Conservation (phyloP, 345 rosid genomes). For the Trapa incisa region DNA sequence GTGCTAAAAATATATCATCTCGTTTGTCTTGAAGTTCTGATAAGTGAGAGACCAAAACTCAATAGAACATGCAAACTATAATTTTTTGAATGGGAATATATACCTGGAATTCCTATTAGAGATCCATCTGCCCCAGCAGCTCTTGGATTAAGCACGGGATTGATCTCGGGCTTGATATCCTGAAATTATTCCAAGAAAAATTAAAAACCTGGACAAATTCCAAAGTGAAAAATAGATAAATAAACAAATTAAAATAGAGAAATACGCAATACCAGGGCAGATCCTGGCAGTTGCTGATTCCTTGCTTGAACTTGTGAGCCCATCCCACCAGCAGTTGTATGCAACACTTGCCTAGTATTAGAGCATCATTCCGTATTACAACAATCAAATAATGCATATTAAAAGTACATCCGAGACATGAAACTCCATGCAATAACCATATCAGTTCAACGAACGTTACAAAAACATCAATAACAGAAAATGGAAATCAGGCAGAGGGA, state of each 20-base stretch:
- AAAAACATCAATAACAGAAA: not conserved
- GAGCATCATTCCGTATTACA: conserved; percentile 3
- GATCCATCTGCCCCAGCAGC: conserved; percentile 83
- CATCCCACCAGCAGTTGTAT: conserved; percentile 72
- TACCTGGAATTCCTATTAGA: conserved; percentile 87
- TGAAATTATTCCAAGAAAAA: conserved; percentile 22
- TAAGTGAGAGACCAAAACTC: not conserved
- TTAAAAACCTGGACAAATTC: conserved; percentile 12
- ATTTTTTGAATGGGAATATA: not conserved
- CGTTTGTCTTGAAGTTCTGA: not conserved
- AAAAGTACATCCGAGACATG: not conserved
- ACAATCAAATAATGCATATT: not conserved
- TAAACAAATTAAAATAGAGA: not conserved
- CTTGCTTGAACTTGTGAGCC: conserved; percentile 85
- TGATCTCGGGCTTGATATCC: conserved; percentile 89
- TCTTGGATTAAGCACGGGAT: conserved; percentile 77
- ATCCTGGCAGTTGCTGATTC: conserved; percentile 69
- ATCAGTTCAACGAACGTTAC: not conserved
- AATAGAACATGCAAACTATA: not conserved
- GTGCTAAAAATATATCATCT: not conserved
- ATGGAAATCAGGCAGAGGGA: not conserved
- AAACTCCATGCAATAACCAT: not conserved
- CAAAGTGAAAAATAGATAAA: not conserved
- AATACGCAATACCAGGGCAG: conserved; percentile 45
- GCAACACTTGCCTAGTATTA: conserved; percentile 84